Base-by-base conservation (phyloP, 2,329 filamentous ascomycete species). In the Keithomyces neogunnii region DNA sequence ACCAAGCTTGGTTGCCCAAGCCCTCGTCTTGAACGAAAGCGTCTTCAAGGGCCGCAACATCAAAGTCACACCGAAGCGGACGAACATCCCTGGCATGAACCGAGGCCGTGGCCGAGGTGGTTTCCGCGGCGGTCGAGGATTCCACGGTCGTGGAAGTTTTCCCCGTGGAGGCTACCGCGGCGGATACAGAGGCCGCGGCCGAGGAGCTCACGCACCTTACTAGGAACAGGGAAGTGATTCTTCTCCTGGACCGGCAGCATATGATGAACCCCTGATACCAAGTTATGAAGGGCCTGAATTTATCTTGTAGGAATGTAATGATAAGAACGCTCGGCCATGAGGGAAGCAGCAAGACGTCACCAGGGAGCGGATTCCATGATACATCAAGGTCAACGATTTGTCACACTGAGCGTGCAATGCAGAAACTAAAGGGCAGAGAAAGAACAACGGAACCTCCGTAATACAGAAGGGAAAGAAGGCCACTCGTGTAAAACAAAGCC, bases 51-150 rank as follows among this genome's bases (percentile, higher is more conserved):
- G 89, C 56, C 84, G 93, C 63, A 95, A 93, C 69, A 82, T 99
- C 68, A 99, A 99, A 82, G 93, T 97, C 66, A 74, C 73, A 7
- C 92, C 93, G 35, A 99, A 99, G 76, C 87, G 93, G 55, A 99
- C 93, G 60, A 99, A 99, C 67, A 76, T 99, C 49, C 93, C 93
- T 1, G 93, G 93, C 54, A 92, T 99, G 89, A 86, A 81, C 60
- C 84, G 92, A 57, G 89, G 90, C 31, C 77, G 88, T 48, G 83
- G 84, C 36, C 76, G 79, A 31, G 80, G 81, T 51, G 74, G 73
- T 9, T 72, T 71, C 59, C 70, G 76, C 11, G 71, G 76, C 39
- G 73, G 78, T 48, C 70, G 79, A 58, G 74, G 79, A 49, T 72
- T 74, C 51, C 69, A 69, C 51, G 75, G 80, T 7, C 71, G 81